Conservation (phyloP, 768 basidiomycete genomes). For the Pleurotus tuoliensis region DNA sequence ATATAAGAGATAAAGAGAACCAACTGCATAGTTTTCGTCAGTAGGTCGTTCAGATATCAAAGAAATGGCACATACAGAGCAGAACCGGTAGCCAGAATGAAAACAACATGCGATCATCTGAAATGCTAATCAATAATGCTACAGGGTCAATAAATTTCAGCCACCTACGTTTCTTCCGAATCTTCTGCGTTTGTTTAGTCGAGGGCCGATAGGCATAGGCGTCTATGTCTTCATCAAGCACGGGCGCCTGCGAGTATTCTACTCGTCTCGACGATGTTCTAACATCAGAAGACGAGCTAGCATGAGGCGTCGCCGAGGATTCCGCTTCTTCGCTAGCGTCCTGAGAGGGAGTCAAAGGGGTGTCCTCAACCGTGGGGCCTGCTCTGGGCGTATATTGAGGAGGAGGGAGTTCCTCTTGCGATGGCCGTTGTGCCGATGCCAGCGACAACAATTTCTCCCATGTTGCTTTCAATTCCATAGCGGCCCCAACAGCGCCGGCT, state of each 20-base stretch:
- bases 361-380: constrained; percentile 16
- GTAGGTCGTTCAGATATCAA: background rate
- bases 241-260: constrained; percentile 43
- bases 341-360: constrained; percentile 8
- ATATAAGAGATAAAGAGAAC: constrained; percentile 59
- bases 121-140: constrained; percentile 10
- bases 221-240: constrained; percentile 67
- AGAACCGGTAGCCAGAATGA: constrained; percentile 87
- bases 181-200: constrained; percentile 36
- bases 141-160: background rate
- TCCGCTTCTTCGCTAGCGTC: constrained; percentile 10
- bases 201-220: constrained; percentile 62
- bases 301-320: constrained; percentile 18
- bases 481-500: constrained; percentile 40
- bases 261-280: constrained; percentile 27
- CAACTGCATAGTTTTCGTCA: constrained; percentile 36
- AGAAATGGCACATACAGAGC: constrained; percentile 49
- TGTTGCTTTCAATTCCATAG: constrained; percentile 62
- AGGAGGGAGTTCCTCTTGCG: constrained; percentile 55
- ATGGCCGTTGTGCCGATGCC: constrained; percentile 42
- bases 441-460: constrained; percentile 78
- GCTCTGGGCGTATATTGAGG: constrained; percentile 71
- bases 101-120: constrained; percentile 83
- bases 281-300: constrained; percentile 26
- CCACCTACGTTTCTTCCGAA: constrained; percentile 67